Evolutionary conservation across 1,284 basidiomycete species (phyloP).

Genomic region (Ustilago xerochloae): DNA sequence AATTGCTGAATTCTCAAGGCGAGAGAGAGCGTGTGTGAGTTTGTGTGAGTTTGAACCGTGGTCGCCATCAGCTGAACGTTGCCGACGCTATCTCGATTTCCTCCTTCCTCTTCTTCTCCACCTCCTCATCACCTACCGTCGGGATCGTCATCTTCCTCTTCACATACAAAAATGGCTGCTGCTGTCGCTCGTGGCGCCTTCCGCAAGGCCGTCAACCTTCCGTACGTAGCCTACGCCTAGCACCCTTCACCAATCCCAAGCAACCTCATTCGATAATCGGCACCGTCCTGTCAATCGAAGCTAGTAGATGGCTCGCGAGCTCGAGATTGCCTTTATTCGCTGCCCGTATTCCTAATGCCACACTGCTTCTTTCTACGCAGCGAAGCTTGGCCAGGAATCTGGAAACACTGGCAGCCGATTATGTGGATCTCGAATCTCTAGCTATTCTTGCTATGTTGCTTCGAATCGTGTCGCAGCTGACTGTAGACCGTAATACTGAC

Average conservation of each 20-base stretch:
- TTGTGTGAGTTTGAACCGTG: not conserved
- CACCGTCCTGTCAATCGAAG: not conserved
- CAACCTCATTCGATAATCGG: not conserved
- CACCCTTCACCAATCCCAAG: not conserved
- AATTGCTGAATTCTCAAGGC: not conserved
- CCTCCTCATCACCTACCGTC: constrained; percentile 28
- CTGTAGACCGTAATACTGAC: constrained; percentile 9
- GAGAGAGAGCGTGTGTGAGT: not conserved
- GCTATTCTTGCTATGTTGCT: no score
- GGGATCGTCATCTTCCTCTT: constrained; percentile 24
- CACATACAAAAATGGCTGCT: constrained; percentile 58
- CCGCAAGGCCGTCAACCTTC: constrained; percentile 77
- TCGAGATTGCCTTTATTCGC: no score
- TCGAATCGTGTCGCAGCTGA: no score
- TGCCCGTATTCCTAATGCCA: no score
- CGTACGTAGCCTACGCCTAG: constrained; percentile 64
- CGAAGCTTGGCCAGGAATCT: no score
- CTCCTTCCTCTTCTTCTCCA: constrained; percentile 8
- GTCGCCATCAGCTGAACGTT: constrained; percentile 27
- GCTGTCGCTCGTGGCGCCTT: constrained; percentile 58
- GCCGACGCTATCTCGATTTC: constrained; percentile 12
- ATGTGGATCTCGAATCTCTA: no score
- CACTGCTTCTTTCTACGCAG: no score
- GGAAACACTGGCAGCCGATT: no score
- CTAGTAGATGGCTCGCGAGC: no score